A percentile compares a stretch with the other conserved stretches of the same genome.
Conservation (phyloP, 1,139 yeast species). For the Geotrichum bryndzae region DNA sequence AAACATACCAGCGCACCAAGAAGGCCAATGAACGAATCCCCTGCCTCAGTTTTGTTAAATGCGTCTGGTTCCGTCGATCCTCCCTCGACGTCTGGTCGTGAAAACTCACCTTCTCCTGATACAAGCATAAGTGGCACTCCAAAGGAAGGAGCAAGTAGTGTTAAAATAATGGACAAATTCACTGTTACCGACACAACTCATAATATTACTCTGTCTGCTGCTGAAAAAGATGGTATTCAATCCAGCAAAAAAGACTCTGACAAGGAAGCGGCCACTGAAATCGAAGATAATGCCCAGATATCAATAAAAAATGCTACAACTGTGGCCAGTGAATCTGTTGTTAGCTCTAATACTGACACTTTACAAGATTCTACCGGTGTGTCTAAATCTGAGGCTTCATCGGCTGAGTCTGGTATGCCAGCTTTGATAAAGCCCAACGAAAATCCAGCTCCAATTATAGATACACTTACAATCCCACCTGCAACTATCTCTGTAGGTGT, state of each 20-base stretch:
- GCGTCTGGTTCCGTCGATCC: not conserved
- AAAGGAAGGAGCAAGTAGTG: not conserved
- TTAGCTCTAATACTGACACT: too few species aligned
- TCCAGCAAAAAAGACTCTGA: not conserved
- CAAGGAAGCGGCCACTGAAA: not conserved
- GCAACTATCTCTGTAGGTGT: too few species aligned
- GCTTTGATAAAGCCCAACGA: too few species aligned
- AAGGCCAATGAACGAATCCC: not conserved
- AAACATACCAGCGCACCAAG: too few species aligned
- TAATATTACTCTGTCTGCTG: not conserved
- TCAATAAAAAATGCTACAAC: not conserved
- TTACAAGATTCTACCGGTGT: too few species aligned
- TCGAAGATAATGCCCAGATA: not conserved
- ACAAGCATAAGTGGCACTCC: not conserved
- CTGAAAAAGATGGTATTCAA: not conserved
- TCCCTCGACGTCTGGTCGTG: not conserved
- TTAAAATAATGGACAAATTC: not conserved
- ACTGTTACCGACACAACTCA: not conserved
- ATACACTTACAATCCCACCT: too few species aligned
- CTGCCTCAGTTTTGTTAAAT: not conserved
- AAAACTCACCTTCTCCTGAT: not conserved
- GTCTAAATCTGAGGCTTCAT: too few species aligned
- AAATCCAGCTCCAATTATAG: too few species aligned
- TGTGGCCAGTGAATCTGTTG: not conserved
- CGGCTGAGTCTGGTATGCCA: too few species aligned